Evolutionary conservation across 1,139 yeast genomes (phyloP).

Genomic region (Geotrichum candidum): DNA sequence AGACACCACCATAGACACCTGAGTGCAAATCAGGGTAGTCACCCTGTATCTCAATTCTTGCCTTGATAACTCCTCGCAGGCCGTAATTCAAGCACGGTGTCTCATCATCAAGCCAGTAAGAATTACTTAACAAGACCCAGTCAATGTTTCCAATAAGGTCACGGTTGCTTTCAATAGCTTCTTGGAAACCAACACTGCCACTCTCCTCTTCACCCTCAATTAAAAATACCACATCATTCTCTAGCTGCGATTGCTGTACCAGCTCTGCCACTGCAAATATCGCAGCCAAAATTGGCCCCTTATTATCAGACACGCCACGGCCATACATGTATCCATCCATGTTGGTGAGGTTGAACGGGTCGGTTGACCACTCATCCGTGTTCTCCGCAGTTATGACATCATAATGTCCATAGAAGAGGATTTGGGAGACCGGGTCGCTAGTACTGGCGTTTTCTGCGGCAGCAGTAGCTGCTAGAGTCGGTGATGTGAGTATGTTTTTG

Average conservation of each 20-base stretch:
- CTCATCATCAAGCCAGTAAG: conserved; percentile 87
- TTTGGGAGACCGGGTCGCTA: conserved; percentile 23
- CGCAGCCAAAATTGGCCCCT: conserved; percentile 90
- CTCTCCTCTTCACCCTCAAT: conserved; percentile 96
- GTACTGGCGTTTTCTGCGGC: conserved; percentile 4
- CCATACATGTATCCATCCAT: conserved; percentile 83
- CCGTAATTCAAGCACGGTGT: conserved; percentile 94
- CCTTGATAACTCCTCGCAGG: conserved; percentile 81
- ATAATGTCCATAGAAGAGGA: conserved; percentile 92
- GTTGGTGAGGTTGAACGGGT: conserved; percentile 72
- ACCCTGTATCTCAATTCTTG: conserved; percentile 61
- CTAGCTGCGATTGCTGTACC: conserved; percentile 46
- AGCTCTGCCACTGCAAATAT: conserved; percentile 81
- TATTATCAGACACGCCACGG: conserved; percentile 90
- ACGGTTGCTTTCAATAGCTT: conserved; percentile 49
- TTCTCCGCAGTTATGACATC: conserved; percentile 78
- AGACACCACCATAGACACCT: conserved; percentile 93
- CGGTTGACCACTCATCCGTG: conserved; percentile 58
- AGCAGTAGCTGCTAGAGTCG: no score
- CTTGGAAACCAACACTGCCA: conserved; percentile 81
- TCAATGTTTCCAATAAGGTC: conserved; percentile 62
- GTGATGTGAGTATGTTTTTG: no score
- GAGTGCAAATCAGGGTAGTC: conserved; percentile 87
- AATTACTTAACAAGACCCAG: conserved; percentile 84
- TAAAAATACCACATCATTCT: conserved; percentile 71